Percentiles rank a stretch among this genome's conserved stretches.
Evolutionary conservation across 192 early-diverging fungal genomes (phyloP).

Genomic region (Chytriomyces hyalinus): DNA sequence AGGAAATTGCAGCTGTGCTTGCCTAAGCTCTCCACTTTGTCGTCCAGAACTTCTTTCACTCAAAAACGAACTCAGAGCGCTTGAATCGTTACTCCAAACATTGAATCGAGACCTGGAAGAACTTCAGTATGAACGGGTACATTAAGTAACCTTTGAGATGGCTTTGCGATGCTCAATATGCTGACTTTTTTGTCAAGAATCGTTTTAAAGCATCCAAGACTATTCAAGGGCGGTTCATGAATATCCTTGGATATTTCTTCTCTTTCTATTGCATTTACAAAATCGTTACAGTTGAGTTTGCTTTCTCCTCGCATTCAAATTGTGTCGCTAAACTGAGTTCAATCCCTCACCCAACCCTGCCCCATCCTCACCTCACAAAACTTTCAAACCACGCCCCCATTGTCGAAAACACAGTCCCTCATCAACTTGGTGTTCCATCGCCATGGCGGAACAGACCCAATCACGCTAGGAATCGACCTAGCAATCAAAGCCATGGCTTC

Average conservation of each 20-base stretch:
- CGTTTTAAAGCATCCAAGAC: conserved; percentile 68
- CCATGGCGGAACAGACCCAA: conserved; percentile 78
- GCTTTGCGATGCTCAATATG: background rate
- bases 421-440: conserved; percentile 80
- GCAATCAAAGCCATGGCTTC: conserved; percentile 64
- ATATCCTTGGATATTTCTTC: conserved; percentile 84
- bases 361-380: background rate
- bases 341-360: background rate
- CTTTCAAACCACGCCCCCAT: no score
- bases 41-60: conserved; percentile 55
- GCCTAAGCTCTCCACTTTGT: conserved; percentile 11
- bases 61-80: conserved; percentile 56
- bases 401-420: conserved; percentile 55
- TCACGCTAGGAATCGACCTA: conserved; percentile 78
- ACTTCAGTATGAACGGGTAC: conserved; percentile 75
- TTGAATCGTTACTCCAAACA: conserved; percentile 72
- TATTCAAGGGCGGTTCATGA: conserved; percentile 77
- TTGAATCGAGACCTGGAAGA: conserved; percentile 82
- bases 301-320: background rate
- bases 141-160: background rate
- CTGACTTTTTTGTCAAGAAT: conserved; percentile 41
- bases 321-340: background rate
- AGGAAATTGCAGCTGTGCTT: no score
- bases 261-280: conserved; percentile 91
- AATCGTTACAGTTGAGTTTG: conserved; percentile 66